These are phyloP conservation scores for Syncephalastrum sp. DNA, from an alignment of 371 early-diverging fungal species.

Conservation along the genomic window DNA sequence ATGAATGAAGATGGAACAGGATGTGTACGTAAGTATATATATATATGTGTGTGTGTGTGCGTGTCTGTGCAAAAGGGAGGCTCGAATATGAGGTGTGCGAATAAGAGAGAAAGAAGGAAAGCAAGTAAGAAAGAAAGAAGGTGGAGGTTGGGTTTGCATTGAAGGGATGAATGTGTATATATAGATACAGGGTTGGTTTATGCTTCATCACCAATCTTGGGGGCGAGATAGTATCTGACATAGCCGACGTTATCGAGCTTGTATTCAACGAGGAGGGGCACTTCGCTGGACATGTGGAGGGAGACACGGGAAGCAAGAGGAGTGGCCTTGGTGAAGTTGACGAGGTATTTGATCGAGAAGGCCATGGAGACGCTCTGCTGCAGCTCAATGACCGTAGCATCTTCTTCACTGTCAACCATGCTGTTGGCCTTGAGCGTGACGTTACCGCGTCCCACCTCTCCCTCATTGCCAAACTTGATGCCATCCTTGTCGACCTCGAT, in stretches of 20 bases:
- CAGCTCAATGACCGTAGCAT: conserved; percentile 74
- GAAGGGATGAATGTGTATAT: too few species aligned
- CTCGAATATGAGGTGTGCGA: too few species aligned
- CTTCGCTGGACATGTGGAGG: conserved; percentile 80
- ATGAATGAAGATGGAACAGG: too few species aligned
- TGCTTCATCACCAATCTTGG: conserved; percentile 46
- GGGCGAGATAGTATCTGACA: conserved; percentile 87
- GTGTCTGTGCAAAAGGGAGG: too few species aligned
- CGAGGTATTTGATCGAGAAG: conserved; percentile 93
- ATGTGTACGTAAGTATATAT: too few species aligned
- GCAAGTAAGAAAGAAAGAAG: too few species aligned
- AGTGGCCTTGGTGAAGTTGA: conserved; percentile 95
- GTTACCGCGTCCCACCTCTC: conserved; percentile 89
- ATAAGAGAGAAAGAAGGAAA: too few species aligned
- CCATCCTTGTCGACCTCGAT: conserved; percentile 94
- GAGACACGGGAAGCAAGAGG: conserved; percentile 80
- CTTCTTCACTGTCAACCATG: conserved; percentile 80
- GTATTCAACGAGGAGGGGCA: conserved; percentile 94
- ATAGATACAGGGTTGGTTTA: conserved; percentile 5
- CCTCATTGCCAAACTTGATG: conserved; percentile 85
- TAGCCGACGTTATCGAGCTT: conserved; percentile 89
- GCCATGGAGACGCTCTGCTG: conserved; percentile 79
- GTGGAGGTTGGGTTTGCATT: too few species aligned
- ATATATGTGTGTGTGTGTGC: too few species aligned
- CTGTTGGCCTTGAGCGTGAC: conserved; percentile 79